Evolutionary conservation across 1,284 basidiomycete genomes (phyloP).

Genomic region (Papiliotrema nemorosa): DNA sequence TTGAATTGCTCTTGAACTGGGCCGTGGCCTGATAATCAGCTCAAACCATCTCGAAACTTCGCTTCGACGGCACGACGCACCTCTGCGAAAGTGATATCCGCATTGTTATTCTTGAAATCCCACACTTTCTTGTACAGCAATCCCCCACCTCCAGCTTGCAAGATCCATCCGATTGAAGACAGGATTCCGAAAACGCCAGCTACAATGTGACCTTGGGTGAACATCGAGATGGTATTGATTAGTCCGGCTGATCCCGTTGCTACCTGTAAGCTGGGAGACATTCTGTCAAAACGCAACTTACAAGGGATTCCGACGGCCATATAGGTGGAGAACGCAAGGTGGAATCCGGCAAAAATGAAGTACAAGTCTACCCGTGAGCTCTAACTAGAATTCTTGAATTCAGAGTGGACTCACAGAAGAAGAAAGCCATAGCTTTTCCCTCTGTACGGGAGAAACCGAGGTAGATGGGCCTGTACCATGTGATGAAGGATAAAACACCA

Average conservation of each 20-base stretch:
- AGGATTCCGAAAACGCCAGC: conserved; percentile 75
- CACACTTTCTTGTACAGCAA: conserved; percentile 47
- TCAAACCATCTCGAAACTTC: background rate
- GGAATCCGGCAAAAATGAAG: conserved; percentile 92
- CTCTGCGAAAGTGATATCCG: conserved; percentile 43
- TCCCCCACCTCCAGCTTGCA: conserved; percentile 60
- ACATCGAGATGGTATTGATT: conserved; percentile 82
- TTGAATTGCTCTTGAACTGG: conserved; percentile 40
- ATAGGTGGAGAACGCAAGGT: conserved; percentile 79
- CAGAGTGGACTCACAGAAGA: conserved; percentile 41
- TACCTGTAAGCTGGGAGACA: conserved; percentile 8
- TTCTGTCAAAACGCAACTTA: conserved; percentile 38
- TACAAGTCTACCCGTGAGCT: conserved; percentile 66
- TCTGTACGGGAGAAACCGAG: conserved; percentile 91
- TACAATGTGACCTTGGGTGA: conserved; percentile 56
- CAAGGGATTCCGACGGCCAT: conserved; percentile 81
- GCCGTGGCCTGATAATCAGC: conserved; percentile 27
- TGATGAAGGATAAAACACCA: conserved; percentile 71
- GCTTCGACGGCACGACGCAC: conserved; percentile 9
- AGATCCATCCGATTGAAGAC: conserved; percentile 77
- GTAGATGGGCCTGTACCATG: conserved; percentile 95
- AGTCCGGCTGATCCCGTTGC: conserved; percentile 91
- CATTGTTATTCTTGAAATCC: conserved; percentile 49
- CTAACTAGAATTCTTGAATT: background rate
- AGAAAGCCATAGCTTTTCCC: conserved; percentile 48